A percentile compares a stretch with the other conserved stretches of the same genome.
These are phyloP conservation scores for Aspergillus sojae DNA, from an alignment of 2,329 filamentous ascomycete genomes.

Conservation along the genomic window DNA sequence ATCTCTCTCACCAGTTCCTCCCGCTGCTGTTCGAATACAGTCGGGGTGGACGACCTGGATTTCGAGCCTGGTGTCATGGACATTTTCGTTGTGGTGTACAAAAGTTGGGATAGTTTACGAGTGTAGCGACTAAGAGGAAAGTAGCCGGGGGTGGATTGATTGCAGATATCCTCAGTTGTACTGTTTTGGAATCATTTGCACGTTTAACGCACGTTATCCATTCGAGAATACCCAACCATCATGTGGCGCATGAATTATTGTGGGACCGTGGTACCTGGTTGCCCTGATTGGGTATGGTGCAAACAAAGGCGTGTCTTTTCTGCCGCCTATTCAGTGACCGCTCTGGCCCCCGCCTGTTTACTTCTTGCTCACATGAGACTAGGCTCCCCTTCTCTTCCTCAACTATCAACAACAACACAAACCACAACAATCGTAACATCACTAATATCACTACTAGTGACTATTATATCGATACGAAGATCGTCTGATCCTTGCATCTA, in stretches of 20 bases:
- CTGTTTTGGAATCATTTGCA: background rate
- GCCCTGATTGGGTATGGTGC: background rate
- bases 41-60: constrained; percentile 28
- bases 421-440: too few species aligned
- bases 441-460: too few species aligned
- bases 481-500: too few species aligned
- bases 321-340: background rate
- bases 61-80: constrained; percentile 19
- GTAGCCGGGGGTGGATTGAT: background rate
- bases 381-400: too few species aligned
- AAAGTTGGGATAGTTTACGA: background rate
- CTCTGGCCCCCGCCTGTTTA: background rate
- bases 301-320: background rate
- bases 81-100: constrained; percentile 11
- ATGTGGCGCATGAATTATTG: background rate
- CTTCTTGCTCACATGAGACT: too few species aligned
- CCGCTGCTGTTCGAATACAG: constrained; percentile 48
- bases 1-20: constrained; percentile 47
- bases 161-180: background rate
- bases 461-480: too few species aligned
- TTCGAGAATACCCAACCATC: background rate
- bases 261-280: background rate
- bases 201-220: background rate
- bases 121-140: too few species aligned
- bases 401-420: too few species aligned